Evolutionary conservation across 2,329 filamentous ascomycete genomes (phyloP).

Genomic region (Colletotrichum ledebouriae): DNA sequence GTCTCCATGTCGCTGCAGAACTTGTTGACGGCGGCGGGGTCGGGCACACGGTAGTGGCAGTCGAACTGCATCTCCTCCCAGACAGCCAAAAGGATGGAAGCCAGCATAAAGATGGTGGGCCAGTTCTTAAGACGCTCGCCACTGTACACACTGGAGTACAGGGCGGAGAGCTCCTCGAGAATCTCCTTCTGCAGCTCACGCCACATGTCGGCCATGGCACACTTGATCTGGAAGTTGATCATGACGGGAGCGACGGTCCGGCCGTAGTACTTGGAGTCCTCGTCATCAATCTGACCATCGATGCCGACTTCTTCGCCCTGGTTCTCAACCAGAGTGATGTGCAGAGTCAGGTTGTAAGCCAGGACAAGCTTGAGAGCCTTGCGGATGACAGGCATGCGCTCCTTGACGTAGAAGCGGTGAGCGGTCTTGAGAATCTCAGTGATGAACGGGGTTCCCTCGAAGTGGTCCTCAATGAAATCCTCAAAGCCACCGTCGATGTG

Average conservation of each 20-base stretch:
- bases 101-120: constrained; percentile 98
- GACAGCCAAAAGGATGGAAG: constrained; percentile 90
- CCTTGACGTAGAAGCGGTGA: constrained; percentile 91
- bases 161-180: constrained; percentile 88
- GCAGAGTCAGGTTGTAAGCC: constrained; percentile 94
- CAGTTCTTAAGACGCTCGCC: constrained; percentile 98
- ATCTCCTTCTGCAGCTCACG: constrained; percentile 97
- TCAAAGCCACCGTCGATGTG: constrained; percentile 95
- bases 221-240: constrained; percentile 99
- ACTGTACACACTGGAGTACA: constrained; percentile 98
- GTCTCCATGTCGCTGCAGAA: constrained; percentile 98
- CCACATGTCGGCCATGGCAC: constrained; percentile 97
- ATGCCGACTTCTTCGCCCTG: constrained; percentile 83
- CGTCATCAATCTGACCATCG: constrained; percentile 87
- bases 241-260: constrained; percentile 95
- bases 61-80: constrained; percentile 99
- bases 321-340: constrained; percentile 95
- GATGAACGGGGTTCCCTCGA: constrained; percentile 94
- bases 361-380: constrained; percentile 96
- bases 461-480: constrained; percentile 94
- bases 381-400: constrained; percentile 89
- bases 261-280: constrained; percentile 87
- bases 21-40: constrained; percentile 86
- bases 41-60: constrained; percentile 93
- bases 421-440: constrained; percentile 97